Percentiles rank a stretch among this genome's conserved stretches.
These are phyloP conservation scores for Phialophora verrucosa DNA, from an alignment of 2,329 filamentous ascomycete genomes.

Conservation along the genomic window DNA sequence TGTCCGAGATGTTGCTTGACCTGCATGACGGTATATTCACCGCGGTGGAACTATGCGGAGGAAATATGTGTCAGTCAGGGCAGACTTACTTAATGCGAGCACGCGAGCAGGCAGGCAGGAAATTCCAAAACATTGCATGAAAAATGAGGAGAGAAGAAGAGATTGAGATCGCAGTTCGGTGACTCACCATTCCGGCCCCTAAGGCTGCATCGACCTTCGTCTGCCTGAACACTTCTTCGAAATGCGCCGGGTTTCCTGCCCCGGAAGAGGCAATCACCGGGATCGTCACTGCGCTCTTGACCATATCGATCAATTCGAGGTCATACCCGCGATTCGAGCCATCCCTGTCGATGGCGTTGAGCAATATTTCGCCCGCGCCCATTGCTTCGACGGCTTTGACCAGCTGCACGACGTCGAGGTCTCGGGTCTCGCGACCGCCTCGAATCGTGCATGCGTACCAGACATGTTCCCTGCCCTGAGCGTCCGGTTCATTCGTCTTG, in stretches of 20 bases:
- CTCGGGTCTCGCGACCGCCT: constrained; percentile 90
- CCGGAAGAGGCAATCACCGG: constrained; percentile 95
- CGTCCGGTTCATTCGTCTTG: constrained; percentile 71
- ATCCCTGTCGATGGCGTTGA: constrained; percentile 98
- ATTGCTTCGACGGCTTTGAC: constrained; percentile 90
- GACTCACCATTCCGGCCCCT: constrained; percentile 83
- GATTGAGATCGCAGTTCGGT: not conserved
- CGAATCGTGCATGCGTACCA: constrained; percentile 99
- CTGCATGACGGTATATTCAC: constrained; percentile 91
- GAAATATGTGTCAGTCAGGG: constrained; percentile 21
- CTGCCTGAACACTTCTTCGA: constrained; percentile 84
- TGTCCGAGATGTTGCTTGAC: constrained; percentile 82
- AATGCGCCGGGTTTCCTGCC: constrained; percentile 85
- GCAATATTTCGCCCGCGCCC: constrained; percentile 89
- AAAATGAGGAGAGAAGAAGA: not conserved
- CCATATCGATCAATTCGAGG: constrained; percentile 84
- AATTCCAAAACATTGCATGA: not conserved
- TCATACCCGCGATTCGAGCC: constrained; percentile 95
- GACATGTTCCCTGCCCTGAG: constrained; percentile 76
- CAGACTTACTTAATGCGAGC: not conserved
- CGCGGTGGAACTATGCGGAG: constrained; percentile 74
- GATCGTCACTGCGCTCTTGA: constrained; percentile 85
- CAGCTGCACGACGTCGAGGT: constrained; percentile 90
- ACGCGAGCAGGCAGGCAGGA: not conserved
- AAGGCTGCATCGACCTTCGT: constrained; percentile 90